Conservation (phyloP, 805 yeast genomes). For the Metschnikowia bowlesiae region DNA sequence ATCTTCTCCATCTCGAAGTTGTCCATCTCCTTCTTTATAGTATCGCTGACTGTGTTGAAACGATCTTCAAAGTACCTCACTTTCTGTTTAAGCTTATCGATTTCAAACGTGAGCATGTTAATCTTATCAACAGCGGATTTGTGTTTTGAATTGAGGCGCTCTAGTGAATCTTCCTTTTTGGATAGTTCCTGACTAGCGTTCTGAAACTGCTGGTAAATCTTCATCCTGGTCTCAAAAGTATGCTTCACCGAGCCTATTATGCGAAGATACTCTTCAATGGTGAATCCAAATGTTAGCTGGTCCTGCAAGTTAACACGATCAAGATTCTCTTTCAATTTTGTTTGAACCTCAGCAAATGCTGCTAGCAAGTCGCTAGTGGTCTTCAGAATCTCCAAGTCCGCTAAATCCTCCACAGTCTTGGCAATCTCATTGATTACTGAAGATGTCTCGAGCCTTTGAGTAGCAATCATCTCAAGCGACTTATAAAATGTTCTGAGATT, state of each 20-base stretch:
- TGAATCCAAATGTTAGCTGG: constrained; percentile 76
- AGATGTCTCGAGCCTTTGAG: constrained; percentile 72
- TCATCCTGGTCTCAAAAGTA: constrained; percentile 70
- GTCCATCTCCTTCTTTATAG: constrained; percentile 63
- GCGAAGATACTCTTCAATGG: constrained; percentile 83
- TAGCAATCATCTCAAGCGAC: constrained; percentile 67
- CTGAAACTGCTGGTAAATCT: constrained; percentile 39
- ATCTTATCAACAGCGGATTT: constrained; percentile 60
- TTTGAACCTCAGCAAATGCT: constrained; percentile 70
- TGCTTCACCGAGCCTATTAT: constrained; percentile 69
- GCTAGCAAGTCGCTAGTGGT: constrained; percentile 57
- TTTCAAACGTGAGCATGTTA: constrained; percentile 53
- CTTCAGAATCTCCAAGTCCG: constrained; percentile 71
- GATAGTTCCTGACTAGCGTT: constrained; percentile 42
- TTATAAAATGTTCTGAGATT: constrained; percentile 66
- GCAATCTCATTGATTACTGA: constrained; percentile 66
- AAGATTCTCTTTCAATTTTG: constrained; percentile 64
- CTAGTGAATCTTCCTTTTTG: constrained; percentile 44
- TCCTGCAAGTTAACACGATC: constrained; percentile 82
- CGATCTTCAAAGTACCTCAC: constrained; percentile 50
- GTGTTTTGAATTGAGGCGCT: constrained; percentile 41
- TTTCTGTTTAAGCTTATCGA: constrained; percentile 49
- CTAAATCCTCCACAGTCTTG: constrained; percentile 49
- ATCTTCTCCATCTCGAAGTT: constrained; percentile 71
- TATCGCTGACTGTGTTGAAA: constrained; percentile 60